Evolutionary conservation across 2,329 filamentous ascomycete genomes (phyloP).

Genomic region (Trichophyton verrucosum): DNA sequence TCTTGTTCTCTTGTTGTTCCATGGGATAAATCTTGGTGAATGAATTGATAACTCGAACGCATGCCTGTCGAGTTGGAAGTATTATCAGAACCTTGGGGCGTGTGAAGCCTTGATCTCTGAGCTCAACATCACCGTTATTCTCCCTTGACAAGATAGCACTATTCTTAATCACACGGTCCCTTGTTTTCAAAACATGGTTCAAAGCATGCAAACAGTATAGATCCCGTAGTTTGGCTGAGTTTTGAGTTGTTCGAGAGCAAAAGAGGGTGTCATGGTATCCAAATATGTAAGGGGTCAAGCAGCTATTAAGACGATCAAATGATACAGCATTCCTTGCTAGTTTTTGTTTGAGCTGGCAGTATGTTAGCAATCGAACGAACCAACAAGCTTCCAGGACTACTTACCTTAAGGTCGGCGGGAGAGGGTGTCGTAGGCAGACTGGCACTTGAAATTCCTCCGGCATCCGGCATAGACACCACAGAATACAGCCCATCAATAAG

Average conservation of each 20-base stretch:
- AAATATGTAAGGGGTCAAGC: constrained; percentile 60
- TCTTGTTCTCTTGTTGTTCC: constrained; percentile 89
- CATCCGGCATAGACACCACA: constrained; percentile 21
- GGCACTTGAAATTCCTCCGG: constrained; percentile 10
- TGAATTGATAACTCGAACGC: constrained; percentile 61
- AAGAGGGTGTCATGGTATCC: constrained; percentile 72
- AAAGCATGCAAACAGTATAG: constrained; percentile 70
- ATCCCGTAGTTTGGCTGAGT: constrained; percentile 56
- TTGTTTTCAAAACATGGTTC: constrained; percentile 88
- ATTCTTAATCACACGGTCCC: constrained; percentile 85
- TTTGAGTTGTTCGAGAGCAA: constrained; percentile 56
- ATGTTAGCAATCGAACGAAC: neutral
- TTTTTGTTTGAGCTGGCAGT: constrained; percentile 54
- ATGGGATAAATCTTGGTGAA: constrained; percentile 65
- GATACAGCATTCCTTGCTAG: constrained; percentile 45
- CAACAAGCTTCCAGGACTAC: neutral
- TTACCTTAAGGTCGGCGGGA: constrained; percentile 26
- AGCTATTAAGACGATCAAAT: constrained; percentile 52
- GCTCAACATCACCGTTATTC: constrained; percentile 54
- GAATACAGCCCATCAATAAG: constrained; percentile 22
- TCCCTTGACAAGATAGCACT: constrained; percentile 65
- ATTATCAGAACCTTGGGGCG: constrained; percentile 86
- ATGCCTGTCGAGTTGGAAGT: constrained; percentile 77
- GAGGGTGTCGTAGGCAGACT: constrained; percentile 18
- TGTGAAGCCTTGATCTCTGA: constrained; percentile 90